These are phyloP conservation scores for Rhytidiadelphus loreus DNA, from an alignment of 225 moss, liverwort and hornwort species.

Conservation along the genomic window DNA sequence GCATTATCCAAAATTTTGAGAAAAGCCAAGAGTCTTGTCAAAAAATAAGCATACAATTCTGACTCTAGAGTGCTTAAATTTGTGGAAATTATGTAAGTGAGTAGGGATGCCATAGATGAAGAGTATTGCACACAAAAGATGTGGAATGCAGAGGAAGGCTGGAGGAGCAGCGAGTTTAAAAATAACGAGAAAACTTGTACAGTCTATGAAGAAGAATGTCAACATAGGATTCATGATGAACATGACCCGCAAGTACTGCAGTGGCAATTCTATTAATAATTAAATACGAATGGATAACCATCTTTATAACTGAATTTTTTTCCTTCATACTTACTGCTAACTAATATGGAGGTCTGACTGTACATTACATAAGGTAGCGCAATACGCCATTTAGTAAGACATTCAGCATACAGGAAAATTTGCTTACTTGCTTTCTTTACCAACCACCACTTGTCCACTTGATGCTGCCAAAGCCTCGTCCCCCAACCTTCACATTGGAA, in stretches of 20 bases:
- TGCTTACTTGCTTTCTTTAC: conserved; percentile 98
- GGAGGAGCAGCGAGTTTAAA: background rate
- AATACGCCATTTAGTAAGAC: background rate
- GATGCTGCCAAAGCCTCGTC: conserved; percentile 88
- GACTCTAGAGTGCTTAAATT: background rate
- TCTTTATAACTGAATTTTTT: background rate
- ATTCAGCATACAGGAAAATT: background rate
- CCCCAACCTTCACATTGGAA: conserved; percentile 54
- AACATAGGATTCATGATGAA: background rate
- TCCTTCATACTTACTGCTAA: too few relatives aligned
- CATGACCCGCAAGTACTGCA: background rate
- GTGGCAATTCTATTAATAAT: background rate
- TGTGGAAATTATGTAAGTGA: background rate
- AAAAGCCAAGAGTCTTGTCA: background rate
- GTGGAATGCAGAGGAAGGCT: background rate
- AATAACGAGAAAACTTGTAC: background rate
- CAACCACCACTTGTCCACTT: conserved; percentile 99
- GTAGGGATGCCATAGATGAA: background rate
- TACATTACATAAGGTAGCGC: background rate
- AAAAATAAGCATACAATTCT: background rate
- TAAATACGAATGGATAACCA: background rate
- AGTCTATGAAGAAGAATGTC: background rate
- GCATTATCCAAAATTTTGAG: background rate
- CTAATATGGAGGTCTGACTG: background rate
- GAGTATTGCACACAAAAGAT: background rate